A percentile compares a stretch with the other conserved stretches of the same genome.
Evolutionary conservation across 495 filamentous ascomycete species (phyloP).

Genomic region (Schizothecium vesticola): DNA sequence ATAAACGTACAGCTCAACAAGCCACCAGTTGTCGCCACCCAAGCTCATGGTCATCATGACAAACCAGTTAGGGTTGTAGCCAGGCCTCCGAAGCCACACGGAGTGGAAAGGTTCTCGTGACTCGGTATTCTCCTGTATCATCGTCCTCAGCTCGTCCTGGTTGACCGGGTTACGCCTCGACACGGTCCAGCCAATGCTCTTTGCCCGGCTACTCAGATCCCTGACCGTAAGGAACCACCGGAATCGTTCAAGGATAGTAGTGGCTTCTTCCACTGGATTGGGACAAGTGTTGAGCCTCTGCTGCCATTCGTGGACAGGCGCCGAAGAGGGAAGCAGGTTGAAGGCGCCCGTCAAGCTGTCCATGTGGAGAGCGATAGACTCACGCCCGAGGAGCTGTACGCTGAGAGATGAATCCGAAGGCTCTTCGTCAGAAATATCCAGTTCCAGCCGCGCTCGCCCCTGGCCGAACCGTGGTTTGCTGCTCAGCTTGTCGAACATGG

Average conservation of each 20-base stretch:
- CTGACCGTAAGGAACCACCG: conserved; percentile 55
- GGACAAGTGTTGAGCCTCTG: conserved; percentile 46
- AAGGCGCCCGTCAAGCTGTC: conserved; percentile 63
- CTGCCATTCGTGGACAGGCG: conserved; percentile 39
- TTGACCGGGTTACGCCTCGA: conserved; percentile 46
- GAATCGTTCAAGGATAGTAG: conserved; percentile 49
- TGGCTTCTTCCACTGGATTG: conserved; percentile 51
- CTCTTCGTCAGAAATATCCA: conserved; percentile 51
- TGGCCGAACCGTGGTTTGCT: conserved; percentile 53
- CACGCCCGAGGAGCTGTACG: conserved; percentile 58
- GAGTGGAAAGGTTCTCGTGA: conserved; percentile 50
- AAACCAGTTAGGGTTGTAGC: conserved; percentile 64
- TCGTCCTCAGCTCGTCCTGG: conserved; percentile 52
- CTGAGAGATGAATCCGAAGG: conserved; percentile 61
- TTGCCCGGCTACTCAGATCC: conserved; percentile 56
- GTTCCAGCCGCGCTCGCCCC: conserved; percentile 47
- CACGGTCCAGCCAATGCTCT: conserved; percentile 57
- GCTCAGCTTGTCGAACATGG: conserved; percentile 53
- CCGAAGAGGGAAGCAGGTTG: conserved; percentile 42
- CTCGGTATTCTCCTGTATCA: conserved; percentile 44
- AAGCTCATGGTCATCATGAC: conserved; percentile 63
- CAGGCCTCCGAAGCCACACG: conserved; percentile 57
- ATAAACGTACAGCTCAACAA: conserved; percentile 54
- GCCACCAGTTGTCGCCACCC: conserved; percentile 72
- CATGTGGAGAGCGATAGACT: conserved; percentile 55